Base-by-base conservation (phyloP, 1,284 basidiomycete genomes). In the Ceratobasidium sp. region DNA sequence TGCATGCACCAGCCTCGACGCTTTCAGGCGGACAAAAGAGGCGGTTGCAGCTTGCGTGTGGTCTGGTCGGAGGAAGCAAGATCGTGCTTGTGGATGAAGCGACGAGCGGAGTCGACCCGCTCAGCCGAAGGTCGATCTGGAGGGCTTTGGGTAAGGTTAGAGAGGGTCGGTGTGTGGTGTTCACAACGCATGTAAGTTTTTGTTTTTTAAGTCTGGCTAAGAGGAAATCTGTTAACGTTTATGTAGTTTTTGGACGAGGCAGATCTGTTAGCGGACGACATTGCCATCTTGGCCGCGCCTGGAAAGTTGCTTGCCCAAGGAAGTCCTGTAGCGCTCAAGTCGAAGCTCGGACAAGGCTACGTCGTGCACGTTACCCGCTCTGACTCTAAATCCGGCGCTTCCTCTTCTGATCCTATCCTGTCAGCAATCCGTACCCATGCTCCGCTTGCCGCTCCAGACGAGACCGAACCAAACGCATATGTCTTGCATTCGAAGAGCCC, bases 171-270 rank as follows among this genome's bases (percentile, higher is more conserved):
- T 33, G 33, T 33, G 33, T 33, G 4, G 33, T 33, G 33, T 33
- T 33, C 4, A 33, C 33, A 4, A 33, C 33, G 33, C 33, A 33
- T 33, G n/a, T n/a, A n/a, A n/a, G n/a, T n/a, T n/a, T n/a, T n/a
- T n/a, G n/a, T n/a, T n/a, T n/a, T n/a, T n/a, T n/a, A n/a, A n/a
- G n/a, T n/a, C n/a, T n/a, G n/a, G n/a, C n/a, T n/a, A n/a, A n/a
- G n/a, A n/a, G n/a, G n/a, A n/a, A n/a, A n/a, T n/a, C n/a, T n/a
- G n/a, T n/a, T n/a, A n/a, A n/a, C n/a, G n/a, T n/a, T n/a, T n/a
- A n/a, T n/a, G n/a, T n/a, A n/a, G 88, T 93, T 94, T 84, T 86
- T 94, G 3, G 94, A 95, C 80, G 93, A 95, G 84, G 93, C 93
- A 0, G 94, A 95, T 82, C 86, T 94, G 17, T 85, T 95, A 10